These are phyloP conservation scores for Neoarthrinium moseri DNA, from an alignment of 2,329 filamentous ascomycete species.

Conservation along the genomic window DNA sequence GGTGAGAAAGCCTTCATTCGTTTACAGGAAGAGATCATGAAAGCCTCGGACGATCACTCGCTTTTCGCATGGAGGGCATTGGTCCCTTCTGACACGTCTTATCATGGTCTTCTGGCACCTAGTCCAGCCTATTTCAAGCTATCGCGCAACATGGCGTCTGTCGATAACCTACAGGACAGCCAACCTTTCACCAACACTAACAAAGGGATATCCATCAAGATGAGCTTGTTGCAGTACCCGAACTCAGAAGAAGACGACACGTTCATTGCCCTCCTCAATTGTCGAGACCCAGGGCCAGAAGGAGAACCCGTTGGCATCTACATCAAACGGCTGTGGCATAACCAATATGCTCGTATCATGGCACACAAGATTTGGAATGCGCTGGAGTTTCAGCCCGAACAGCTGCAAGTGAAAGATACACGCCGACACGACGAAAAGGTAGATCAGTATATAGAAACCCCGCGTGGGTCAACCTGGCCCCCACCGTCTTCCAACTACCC, in stretches of 20 bases:
- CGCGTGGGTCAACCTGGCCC: no score
- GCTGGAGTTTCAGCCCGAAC: neutral
- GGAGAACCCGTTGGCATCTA: neutral
- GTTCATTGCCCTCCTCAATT: constrained; percentile 9
- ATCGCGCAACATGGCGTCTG: constrained; percentile 3
- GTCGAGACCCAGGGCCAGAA: constrained; percentile 1
- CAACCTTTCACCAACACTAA: constrained; percentile 9
- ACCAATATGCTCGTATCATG: constrained; percentile 7
- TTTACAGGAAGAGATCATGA: constrained; percentile 15
- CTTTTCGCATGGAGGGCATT: constrained; percentile 13
- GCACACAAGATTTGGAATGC: constrained; percentile 5
- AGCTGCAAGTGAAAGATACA: neutral
- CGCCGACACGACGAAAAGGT: no score
- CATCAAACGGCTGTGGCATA: neutral
- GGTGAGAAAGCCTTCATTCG: constrained; percentile 10
- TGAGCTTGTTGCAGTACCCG: neutral
- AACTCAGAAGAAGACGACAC: constrained; percentile 1
- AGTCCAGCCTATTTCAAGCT: neutral
- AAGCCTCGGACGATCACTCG: constrained; percentile 14
- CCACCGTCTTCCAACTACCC: no score
- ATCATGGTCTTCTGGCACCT: neutral
- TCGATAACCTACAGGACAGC: constrained; percentile 2
- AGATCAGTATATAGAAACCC: no score
- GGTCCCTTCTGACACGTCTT: neutral
- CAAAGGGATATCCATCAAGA: constrained; percentile 7